Conservation (phyloP, 441 rosid species). For the Eugenia klotzschiana region DNA sequence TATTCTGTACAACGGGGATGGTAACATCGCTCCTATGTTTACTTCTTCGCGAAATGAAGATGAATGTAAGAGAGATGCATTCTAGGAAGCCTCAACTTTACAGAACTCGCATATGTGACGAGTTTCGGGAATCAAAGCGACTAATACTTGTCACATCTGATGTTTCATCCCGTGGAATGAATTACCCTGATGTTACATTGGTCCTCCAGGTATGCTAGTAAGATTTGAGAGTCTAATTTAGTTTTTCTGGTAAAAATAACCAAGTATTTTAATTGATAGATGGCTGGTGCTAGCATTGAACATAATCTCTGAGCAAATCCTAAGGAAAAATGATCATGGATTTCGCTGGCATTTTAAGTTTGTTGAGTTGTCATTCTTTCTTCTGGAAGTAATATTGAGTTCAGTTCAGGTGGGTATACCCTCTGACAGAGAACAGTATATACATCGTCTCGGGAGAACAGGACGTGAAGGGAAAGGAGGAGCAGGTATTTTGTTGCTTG, state of each 20-base stretch:
- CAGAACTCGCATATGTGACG: slow-evolving; percentile 61
- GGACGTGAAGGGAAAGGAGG: slow-evolving; percentile 84
- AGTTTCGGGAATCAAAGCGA: slow-evolving; percentile 66
- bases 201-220: slow-evolving; percentile 74
- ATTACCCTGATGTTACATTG: slow-evolving; percentile 87
- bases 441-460: slow-evolving; percentile 87
- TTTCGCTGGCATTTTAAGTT: not conserved
- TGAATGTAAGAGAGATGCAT: slow-evolving; percentile 84
- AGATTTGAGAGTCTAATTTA: not conserved
- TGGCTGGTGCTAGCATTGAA: not conserved
- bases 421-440: slow-evolving; percentile 61
- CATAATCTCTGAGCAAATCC: not conserved
- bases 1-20: slow-evolving; percentile 93
- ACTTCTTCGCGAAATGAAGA: slow-evolving; percentile 72
- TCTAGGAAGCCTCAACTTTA: slow-evolving; percentile 80
- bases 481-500: slow-evolving; percentile 62
- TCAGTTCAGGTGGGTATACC: slow-evolving; percentile 71
- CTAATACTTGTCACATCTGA: slow-evolving; percentile 80
- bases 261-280: not conserved
- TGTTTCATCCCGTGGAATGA: slow-evolving; percentile 94
- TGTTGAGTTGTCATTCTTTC: not conserved
- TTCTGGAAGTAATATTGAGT: not conserved
- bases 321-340: not conserved
- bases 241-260: not conserved
- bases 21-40: slow-evolving; percentile 58